Evolutionary conservation across 768 basidiomycete genomes (phyloP), one percentile per base, ranked within the genome.

Genomic region (Sporobolomyces roseus): DNA sequence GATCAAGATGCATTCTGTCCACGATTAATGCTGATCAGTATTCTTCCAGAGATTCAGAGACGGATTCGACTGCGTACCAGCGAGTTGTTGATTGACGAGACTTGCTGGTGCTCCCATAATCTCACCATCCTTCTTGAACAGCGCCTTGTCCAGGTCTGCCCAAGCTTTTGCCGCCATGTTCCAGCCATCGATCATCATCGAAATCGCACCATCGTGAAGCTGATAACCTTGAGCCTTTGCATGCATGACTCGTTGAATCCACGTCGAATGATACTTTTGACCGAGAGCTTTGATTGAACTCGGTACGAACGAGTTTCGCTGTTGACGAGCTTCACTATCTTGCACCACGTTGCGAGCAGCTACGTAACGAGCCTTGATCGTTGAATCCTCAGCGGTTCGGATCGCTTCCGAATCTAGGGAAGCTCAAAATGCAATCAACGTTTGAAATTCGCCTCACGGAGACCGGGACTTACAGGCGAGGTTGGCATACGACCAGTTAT

Each of bases 1-100:
- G 49, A 50, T 5, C 49, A 50, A 29, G 49, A 50, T 50, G 17
- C 49, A 50, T 50, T 50, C 49, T 50, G 49, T 50, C 10, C 25
- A 4, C n/a, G 45, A 16, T 25, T n/a, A n/a, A n/a, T n/a, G n/a
- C n/a, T n/a, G n/a, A n/a, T n/a, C n/a, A n/a, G n/a, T n/a, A n/a
- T n/a, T n/a, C n/a, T n/a, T n/a, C n/a, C n/a, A n/a, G n/a, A n/a
- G n/a, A n/a, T n/a, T n/a, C n/a, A n/a, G 49, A 50, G 49, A 12
- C 6, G 10, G 49, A 50, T 25, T 27, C 12, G 25, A 10, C 25
- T 8, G 21, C 49, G n/a, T 27, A 50, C 49, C 49, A 50, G 7
- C 25, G n/a, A 12, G n/a, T 29, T n/a, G n/a, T n/a, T n/a, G n/a
- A n/a, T n/a, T n/a, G n/a, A n/a, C n/a, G n/a, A n/a, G n/a, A n/a